Base-by-base conservation (phyloP, 2,329 filamentous ascomycete species). In the Fusarium illudens region DNA sequence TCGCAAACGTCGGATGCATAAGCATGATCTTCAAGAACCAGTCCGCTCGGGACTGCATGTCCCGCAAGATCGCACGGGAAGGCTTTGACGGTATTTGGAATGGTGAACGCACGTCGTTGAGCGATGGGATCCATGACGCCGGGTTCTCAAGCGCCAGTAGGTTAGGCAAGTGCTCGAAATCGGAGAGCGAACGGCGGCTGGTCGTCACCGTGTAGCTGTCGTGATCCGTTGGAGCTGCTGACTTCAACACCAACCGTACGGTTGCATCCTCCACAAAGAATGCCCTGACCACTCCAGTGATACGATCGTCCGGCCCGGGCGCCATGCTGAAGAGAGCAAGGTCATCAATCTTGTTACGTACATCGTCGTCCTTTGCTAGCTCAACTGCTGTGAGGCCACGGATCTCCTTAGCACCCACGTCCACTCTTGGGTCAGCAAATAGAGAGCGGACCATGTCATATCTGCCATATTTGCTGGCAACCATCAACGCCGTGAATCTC, bases 181-280 rank as follows among this genome's bases (percentile, higher is more conserved):
- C 96, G 3, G 88, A 83, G 36, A 97, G 84, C 11, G 93, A 96
- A 33, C 96, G 89, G 54, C 95, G 90, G 78, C 94, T 97, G 1
- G 96, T 99, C 4, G 95, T 98, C 42, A 99, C 93, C 0, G 94
- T 97, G 75, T 96, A 97, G 58, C 90, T 94, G 56, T 92, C 89
- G 65, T 90, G 88, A 22, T 88, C 86, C n/a, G 91, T 93, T 0
- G 93, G 94, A 2, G 93, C 93, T 12, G 94, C 96, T 2, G 95
- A 97, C 77, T 99, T 99, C 65, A 99, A 84, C 15, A 99, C 93
- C 49, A 98, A 89, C 37, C 96, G 90, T 53, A 98, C 92, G 1
- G 92, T 97, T 10, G 92, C 94, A 79, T 99, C 96, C 80, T 99
- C 96, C 11, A 99, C 94, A 73, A 99, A 98, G 79, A 97, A 97